Evolutionary conservation across 2,329 filamentous ascomycete species (phyloP).

Genomic region (Talaromyces islandicus): DNA sequence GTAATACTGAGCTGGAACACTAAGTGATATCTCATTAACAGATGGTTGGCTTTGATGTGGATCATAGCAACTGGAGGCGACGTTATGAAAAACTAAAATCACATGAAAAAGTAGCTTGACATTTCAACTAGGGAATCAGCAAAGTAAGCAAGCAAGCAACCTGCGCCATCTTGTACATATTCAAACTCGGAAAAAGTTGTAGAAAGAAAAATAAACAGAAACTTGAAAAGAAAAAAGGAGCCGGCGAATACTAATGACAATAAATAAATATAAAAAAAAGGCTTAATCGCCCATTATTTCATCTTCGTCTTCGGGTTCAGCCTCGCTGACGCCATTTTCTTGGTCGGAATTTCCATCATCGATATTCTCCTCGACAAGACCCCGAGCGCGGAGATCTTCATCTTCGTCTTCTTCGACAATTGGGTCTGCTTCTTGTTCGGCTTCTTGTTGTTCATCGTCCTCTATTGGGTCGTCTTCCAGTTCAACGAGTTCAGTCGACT

Average conservation of each 20-base stretch:
- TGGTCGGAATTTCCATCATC: conserved; percentile 4
- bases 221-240: not conserved
- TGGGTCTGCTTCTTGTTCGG: conserved; percentile 24
- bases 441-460: conserved; percentile 24
- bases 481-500: conserved; percentile 38
- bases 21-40: not conserved
- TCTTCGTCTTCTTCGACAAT: conserved; percentile 37
- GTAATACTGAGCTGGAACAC: not conserved
- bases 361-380: conserved; percentile 26
- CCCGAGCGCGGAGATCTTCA: conserved; percentile 31
- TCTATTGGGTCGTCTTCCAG: conserved; percentile 36
- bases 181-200: not conserved
- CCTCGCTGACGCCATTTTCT: conserved; percentile 32
- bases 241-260: not conserved
- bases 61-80: not conserved
- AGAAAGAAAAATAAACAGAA: not conserved
- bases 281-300: conserved; percentile 39
- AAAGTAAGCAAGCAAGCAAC: conserved; percentile 1
- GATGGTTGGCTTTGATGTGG: not conserved
- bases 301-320: conserved; percentile 24
- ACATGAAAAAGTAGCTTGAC: not conserved
- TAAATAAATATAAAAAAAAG: conserved; percentile 5
- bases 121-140: not conserved
- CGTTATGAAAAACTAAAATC: not conserved
- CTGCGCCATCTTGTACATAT: conserved; percentile 1